Base-by-base conservation (phyloP, 768 basidiomycete species). In the Clitopilus passeckerianus region DNA sequence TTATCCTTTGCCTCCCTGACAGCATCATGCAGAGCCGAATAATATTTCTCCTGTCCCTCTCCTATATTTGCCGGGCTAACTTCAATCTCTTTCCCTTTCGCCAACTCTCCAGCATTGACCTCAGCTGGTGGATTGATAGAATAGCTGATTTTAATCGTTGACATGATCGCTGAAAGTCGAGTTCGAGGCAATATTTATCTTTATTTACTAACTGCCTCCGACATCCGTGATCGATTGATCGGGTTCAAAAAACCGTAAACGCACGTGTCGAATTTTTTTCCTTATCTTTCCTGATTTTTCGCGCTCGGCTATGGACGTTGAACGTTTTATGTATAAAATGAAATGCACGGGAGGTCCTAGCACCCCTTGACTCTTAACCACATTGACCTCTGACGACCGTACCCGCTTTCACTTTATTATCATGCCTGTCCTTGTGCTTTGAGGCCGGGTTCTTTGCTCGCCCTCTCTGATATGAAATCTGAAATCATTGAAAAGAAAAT, bases 391-490 rank as follows among this genome's bases (percentile, higher is more conserved):
- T 35, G 14, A 34, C 20, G 30, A 44, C 54, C 46, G 27, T 24
- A 46, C 53, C 34, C n/a, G 22, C 23, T 22, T 52, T 37, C 57
- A 57, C 34, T 23, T 46, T 34, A 59, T 57, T 41, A 18, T 61
- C 43, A 86, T 85, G 82, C 77, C 76, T 75, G 71, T 81, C 67
- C 75, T 85, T 71, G 71, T 75, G 69, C 75, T 72, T 67, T 86
- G 79, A 76, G 80, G 75, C 76, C 75, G 73, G 79, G 79, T 69
- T 68, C 63, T 53, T 63, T 22, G 46, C 18, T 53, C 58, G 20
- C 50, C 59, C 62, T 57, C 41, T 60, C 64, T 59, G 61, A 59
- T 61, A 69, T 60, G 62, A 63, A 16, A 24, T 18, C 50, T 61
- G 62, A 56, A 64, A 54, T 10, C 56, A 62, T 18, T 18, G 20